Evolutionary conservation across 83 land plant species (phyloP).

Genomic region (Diphasiastrum complanatum): DNA sequence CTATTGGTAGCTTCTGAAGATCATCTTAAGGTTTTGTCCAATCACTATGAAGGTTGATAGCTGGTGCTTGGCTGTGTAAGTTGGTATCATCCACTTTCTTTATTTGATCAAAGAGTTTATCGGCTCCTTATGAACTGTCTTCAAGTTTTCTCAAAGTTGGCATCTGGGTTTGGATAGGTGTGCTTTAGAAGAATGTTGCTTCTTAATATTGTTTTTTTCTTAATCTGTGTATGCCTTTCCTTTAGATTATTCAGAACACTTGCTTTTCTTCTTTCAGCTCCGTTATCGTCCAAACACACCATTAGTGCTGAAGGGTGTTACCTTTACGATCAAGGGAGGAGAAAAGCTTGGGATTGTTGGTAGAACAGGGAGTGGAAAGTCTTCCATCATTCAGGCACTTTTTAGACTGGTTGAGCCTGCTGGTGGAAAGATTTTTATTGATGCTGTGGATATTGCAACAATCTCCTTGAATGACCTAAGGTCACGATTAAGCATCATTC

Average conservation of each 20-base stretch:
- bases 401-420: constrained; percentile 19
- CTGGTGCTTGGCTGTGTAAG: no score
- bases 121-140: no score
- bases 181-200: no score
- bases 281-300: constrained; percentile 17
- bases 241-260: background rate
- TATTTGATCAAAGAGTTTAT: no score
- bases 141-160: no score
- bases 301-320: constrained; percentile 17
- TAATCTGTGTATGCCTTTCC: background rate
- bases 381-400: constrained; percentile 17
- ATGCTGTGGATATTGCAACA: constrained; percentile 23
- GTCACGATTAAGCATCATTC: no score
- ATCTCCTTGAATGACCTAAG: constrained; percentile 11
- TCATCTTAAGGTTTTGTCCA: no score
- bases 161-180: no score
- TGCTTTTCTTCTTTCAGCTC: constrained; percentile 1
- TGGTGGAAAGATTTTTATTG: constrained; percentile 12
- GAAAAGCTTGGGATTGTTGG: constrained; percentile 24
- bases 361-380: constrained; percentile 25
- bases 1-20: no score
- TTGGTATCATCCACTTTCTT: no score
- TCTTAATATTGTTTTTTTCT: background rate
- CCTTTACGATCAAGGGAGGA: no score
- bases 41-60: no score